Evolutionary conservation across 306 rosid species (phyloP).

Genomic region (Cicer chorassanicum): DNA sequence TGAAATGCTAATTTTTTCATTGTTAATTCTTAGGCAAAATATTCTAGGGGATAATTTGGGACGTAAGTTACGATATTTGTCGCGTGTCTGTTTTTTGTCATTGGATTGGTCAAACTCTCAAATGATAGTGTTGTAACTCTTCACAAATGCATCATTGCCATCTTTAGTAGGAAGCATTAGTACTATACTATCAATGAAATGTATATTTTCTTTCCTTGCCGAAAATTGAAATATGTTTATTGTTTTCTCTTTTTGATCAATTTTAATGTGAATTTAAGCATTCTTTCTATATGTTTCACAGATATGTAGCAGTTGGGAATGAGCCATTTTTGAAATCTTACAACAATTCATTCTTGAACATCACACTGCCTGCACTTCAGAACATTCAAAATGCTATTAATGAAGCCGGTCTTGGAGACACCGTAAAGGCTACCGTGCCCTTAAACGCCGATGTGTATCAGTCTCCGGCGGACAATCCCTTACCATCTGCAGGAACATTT

Average conservation of each 20-base stretch:
- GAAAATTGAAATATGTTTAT: background rate
- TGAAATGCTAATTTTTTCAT: background rate
- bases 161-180: background rate
- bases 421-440: constrained; percentile 90
- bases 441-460: constrained; percentile 89
- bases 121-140: constrained; percentile 4
- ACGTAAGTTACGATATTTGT: background rate
- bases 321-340: constrained; percentile 93
- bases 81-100: constrained; percentile 9
- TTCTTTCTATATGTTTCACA: constrained; percentile 46
- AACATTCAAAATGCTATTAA: constrained; percentile 95
- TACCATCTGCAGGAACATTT: constrained; percentile 89
- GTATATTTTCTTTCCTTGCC: constrained; percentile 6
- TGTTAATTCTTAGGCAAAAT: constrained; percentile 17
- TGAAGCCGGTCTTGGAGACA: constrained; percentile 77
- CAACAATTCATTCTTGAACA: constrained; percentile 82
- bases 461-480: constrained; percentile 63
- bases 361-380: constrained; percentile 87
- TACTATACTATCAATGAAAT: constrained; percentile 3
- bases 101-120: constrained; percentile 27
- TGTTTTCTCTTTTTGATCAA: background rate
- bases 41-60: constrained; percentile 1
- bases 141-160: background rate
- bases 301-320: constrained; percentile 97
- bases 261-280: constrained; percentile 6